Conservation (phyloP, 345 rosid genomes). For the Salix exigua region DNA sequence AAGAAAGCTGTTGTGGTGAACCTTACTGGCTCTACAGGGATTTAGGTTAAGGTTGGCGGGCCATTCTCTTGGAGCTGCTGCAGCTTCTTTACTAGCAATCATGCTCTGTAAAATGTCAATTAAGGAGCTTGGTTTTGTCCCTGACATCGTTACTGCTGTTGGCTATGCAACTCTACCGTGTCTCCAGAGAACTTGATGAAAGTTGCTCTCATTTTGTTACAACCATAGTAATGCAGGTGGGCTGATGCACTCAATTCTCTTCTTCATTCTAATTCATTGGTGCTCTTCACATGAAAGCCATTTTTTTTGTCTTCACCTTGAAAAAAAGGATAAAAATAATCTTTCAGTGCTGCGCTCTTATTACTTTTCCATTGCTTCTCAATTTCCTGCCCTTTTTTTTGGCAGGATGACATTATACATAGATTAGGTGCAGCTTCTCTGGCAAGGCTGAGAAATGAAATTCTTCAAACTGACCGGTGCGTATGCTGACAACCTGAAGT, state of each 20-base stretch:
- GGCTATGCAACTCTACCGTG: slow-evolving; percentile 95
- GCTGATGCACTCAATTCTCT: slow-evolving; percentile 4
- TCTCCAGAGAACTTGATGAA: slow-evolving; percentile 84
- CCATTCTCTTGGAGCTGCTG: slow-evolving; percentile 95
- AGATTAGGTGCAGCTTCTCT: slow-evolving; percentile 72
- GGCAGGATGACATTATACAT: slow-evolving; percentile 85
- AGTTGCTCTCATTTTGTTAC: slow-evolving; percentile 79
- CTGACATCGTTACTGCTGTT: slow-evolving; percentile 72
- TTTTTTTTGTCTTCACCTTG: neutral
- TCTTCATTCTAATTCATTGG: slow-evolving; percentile 1
- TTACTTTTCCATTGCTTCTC: neutral
- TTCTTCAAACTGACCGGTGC: slow-evolving; percentile 88
- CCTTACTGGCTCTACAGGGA: slow-evolving; percentile 62
- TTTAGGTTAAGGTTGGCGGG: slow-evolving; percentile 92
- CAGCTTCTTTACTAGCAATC: slow-evolving; percentile 73
- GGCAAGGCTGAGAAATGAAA: slow-evolving; percentile 75
- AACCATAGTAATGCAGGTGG: slow-evolving; percentile 91
- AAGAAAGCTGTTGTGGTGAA: slow-evolving; percentile 16
- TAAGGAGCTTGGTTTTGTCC: slow-evolving; percentile 75
- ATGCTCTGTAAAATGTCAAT: slow-evolving; percentile 69
- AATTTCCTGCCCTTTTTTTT: neutral
- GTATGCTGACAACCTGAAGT: slow-evolving; percentile 2
- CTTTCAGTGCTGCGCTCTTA: neutral
- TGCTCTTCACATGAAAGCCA: neutral
- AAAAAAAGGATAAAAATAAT: neutral